Evolutionary conservation across 2,329 filamentous ascomycete genomes (phyloP), one percentile per base, ranked within the genome.

Genomic region (Colletotrichum cordylinicola): DNA sequence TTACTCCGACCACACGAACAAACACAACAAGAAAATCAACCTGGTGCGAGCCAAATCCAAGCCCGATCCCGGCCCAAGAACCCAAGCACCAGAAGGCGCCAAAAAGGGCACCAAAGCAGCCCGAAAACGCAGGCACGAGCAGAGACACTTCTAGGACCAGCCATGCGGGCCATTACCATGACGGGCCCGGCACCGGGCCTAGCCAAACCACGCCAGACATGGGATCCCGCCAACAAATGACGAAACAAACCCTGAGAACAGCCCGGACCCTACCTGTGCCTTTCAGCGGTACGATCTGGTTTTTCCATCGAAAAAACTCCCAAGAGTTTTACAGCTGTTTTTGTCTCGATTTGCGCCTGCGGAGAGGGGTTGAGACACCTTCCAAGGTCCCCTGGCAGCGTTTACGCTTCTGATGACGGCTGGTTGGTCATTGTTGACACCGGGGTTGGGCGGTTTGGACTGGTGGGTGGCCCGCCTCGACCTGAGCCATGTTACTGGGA

Each of bases 221-320:
- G 70, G 73, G 74, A 76, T 74, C 70, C 74, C 65, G 43, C 74
- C 74, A 68, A 68, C 58, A 60, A 58, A 68, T 62, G 43, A 75
- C 69, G 70, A 68, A 73, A 68, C 70, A 75, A 74, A 65, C 58
- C 74, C 70, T 72, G 62, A 75, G 72, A 67, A 29, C 31, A 72
- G 72, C 68, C 61, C 55, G 61, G 68, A 43, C 69, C 48, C 67
- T 74, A 74, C 62, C 27, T 43, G 16, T 52, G 27, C 69, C 35
- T 71, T 66, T 33, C 48, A 67, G 31, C 18, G 31, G 56, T 43
- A 62, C 56, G 24, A 60, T 35, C 43, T 29, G 29, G 37, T 31
- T 48, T 29, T 39, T 27, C n/a, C 13, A 61, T 60, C 60, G n/a
- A 62, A 21, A 55, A 29, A 31, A 15, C 27, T 12, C 33, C 72